phyloP scores from a whole-genome alignment of 306 rosid species.

The Heteromeles arbutifolia region DNA sequence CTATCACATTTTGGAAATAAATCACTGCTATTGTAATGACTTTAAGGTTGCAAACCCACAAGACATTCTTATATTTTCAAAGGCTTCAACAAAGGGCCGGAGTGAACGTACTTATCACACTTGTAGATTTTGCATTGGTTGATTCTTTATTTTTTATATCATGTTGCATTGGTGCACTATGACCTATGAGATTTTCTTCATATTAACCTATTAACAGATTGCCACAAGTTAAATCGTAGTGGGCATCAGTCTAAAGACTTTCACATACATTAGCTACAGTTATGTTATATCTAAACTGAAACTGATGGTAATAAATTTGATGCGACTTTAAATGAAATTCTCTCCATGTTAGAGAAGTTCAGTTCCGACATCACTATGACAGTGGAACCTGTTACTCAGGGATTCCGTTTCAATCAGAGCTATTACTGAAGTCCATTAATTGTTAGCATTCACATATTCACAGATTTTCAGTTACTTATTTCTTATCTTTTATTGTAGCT shows the following conservation, averaged over 20 bases:
- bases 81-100: constrained; percentile 69
- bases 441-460: background rate
- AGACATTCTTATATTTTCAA: constrained; percentile 94
- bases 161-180: background rate
- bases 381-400: background rate
- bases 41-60: constrained; percentile 96
- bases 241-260: background rate
- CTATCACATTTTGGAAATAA: constrained; percentile 24
- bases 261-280: background rate
- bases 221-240: background rate
- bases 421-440: background rate
- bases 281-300: background rate
- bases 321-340: background rate
- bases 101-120: constrained; percentile 41
- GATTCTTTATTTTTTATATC: background rate
- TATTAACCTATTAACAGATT: background rate
- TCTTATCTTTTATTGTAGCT: constrained; percentile 30
- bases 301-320: background rate
- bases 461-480: background rate
- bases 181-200: background rate
- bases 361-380: background rate
- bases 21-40: constrained; percentile 7
- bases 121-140: background rate
- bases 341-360: background rate
- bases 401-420: background rate